Percentiles rank a stretch among this genome's conserved stretches.
These are phyloP conservation scores for Leptodermis oblonga DNA, from an alignment of 257 asterid genomes.

Conservation along the genomic window DNA sequence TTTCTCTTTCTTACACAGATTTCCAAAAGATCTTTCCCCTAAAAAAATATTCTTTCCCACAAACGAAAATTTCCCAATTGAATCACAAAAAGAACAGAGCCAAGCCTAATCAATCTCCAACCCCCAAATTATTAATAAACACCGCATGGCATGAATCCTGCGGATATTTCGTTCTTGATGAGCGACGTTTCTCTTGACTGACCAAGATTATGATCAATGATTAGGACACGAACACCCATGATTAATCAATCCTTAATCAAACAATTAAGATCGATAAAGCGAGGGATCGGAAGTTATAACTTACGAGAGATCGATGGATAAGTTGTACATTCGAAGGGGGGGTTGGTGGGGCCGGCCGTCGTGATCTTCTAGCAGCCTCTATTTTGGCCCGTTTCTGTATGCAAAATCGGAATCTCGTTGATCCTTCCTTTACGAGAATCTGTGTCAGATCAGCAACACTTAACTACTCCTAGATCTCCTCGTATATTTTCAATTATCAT, in stretches of 20 bases:
- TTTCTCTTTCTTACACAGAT: too few species aligned
- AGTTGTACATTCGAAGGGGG: constrained; percentile 14
- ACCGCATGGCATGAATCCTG: not conserved
- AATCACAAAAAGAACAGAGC: too few species aligned
- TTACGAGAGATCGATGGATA: not conserved
- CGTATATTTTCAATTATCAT: constrained; percentile 5
- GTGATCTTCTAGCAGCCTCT: constrained; percentile 37
- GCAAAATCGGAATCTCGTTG: constrained; percentile 46
- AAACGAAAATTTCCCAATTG: too few species aligned
- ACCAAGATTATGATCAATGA: constrained; percentile 13
- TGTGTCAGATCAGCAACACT: constrained; percentile 28
- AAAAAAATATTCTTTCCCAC: not conserved
- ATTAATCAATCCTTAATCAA: constrained; percentile 22
- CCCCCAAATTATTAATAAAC: too few species aligned
- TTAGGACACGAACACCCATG: constrained; percentile 18
- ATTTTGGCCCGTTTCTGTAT: constrained; percentile 24
- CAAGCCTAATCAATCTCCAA: too few species aligned
- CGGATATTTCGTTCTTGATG: not conserved
- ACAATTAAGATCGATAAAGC: not conserved
- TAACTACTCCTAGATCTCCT: constrained; percentile 37
- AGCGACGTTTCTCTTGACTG: not conserved
- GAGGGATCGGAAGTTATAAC: too few species aligned
- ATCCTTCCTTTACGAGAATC: constrained; percentile 26
- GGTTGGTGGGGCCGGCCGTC: constrained; percentile 31
- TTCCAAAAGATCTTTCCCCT: too few species aligned